Conservation (phyloP, 352 stramenopile species). For the Globisporangium barbulae region DNA sequence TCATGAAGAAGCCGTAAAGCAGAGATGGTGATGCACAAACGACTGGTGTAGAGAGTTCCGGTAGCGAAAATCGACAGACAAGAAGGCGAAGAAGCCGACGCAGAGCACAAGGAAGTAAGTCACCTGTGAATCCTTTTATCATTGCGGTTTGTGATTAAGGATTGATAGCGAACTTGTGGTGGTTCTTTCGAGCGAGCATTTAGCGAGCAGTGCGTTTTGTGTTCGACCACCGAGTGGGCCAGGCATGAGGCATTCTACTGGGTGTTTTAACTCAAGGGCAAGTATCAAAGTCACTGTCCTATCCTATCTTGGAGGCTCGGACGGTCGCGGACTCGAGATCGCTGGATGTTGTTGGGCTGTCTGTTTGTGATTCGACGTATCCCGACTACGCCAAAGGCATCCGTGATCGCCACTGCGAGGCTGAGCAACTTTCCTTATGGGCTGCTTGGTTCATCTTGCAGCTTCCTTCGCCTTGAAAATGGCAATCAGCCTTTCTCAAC, state of each 20-base stretch:
- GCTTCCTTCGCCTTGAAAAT: too few species aligned
- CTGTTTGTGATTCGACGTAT: too few species aligned
- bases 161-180: not conserved
- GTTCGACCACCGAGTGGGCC: too few species aligned
- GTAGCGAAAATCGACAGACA: not conserved
- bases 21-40: not conserved
- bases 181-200: not conserved
- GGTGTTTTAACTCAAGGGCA: too few species aligned
- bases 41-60: not conserved
- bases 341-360: not conserved
- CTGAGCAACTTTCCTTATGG: not conserved
- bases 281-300: too few species aligned
- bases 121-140: not conserved
- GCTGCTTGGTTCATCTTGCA: too few species aligned
- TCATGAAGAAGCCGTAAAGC: conserved; percentile 69
- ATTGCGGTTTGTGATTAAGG: not conserved
- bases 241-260: too few species aligned
- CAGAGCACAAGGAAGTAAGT: not conserved
- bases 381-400: too few species aligned
- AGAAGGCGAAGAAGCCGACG: not conserved
- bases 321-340: too few species aligned
- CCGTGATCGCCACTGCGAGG: not conserved
- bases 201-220: not conserved
- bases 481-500: too few species aligned
- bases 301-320: too few species aligned